Percentiles rank a stretch among this genome's conserved stretches.
phyloP scores from a whole-genome alignment of 305 asterid species.

The Euphrasia arctica region DNA sequence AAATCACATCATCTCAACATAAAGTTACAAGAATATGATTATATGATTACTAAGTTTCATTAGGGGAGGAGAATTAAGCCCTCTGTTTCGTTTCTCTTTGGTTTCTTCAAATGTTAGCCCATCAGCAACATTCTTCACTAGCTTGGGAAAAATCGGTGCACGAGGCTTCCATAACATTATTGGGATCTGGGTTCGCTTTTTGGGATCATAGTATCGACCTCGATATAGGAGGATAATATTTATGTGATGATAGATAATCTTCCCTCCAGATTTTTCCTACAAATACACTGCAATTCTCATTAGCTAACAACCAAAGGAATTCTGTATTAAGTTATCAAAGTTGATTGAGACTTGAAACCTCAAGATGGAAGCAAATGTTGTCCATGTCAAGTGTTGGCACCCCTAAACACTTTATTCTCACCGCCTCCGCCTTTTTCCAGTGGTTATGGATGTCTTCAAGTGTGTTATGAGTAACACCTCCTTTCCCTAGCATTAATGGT shows the following conservation, averaged over 20 bases:
- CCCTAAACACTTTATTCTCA: slow-evolving; percentile 82
- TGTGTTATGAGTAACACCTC: slow-evolving; percentile 90
- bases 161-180: slow-evolving; percentile 80
- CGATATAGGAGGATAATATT: slow-evolving; percentile 65
- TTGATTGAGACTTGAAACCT: slow-evolving; percentile 42
- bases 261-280: slow-evolving; percentile 87
- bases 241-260: slow-evolving; percentile 60
- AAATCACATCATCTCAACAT: background rate
- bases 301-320: slow-evolving; percentile 30
- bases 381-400: slow-evolving; percentile 94
- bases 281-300: slow-evolving; percentile 44
- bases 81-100: slow-evolving; percentile 64
- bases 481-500: slow-evolving; percentile 48
- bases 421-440: slow-evolving; percentile 87
- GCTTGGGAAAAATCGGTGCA: slow-evolving; percentile 85
- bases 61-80: slow-evolving; percentile 69
- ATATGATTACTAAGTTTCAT: slow-evolving; percentile 62
- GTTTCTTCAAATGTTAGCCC: slow-evolving; percentile 84
- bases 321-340: background rate
- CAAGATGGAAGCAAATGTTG: slow-evolving; percentile 83
- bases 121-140: slow-evolving; percentile 74
- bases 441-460: slow-evolving; percentile 81
- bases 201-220: slow-evolving; percentile 74
- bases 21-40: background rate
- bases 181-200: slow-evolving; percentile 53